Conservation (phyloP, 2,329 filamentous ascomycete genomes). For the Trichocomaceae sp. region DNA sequence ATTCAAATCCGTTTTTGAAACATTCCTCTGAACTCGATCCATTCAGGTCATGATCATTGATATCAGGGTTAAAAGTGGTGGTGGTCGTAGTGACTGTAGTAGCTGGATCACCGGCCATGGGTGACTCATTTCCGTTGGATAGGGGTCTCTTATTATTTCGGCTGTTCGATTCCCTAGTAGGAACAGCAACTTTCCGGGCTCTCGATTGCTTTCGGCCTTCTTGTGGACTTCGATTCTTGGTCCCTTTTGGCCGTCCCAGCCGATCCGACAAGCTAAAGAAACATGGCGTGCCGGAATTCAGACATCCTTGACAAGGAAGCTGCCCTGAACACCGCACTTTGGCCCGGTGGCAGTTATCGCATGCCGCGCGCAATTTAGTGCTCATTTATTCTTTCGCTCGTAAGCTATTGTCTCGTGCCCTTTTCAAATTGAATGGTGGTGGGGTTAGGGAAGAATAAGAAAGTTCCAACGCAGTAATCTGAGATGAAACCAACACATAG, state of each 20-base stretch:
- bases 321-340: constrained; percentile 18
- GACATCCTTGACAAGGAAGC: constrained; percentile 15
- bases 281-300: constrained; percentile 5
- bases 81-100: not conserved
- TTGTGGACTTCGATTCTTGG: constrained; percentile 5
- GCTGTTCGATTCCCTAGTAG: not conserved
- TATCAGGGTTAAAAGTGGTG: not conserved
- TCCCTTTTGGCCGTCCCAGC: constrained; percentile 10
- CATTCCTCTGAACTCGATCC: not conserved
- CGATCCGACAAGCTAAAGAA: constrained; percentile 10
- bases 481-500: no score
- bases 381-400: not conserved
- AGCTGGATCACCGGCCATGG: not conserved
- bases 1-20: not conserved
- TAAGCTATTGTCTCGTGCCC: no score
- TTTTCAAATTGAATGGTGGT: no score
- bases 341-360: constrained; percentile 10
- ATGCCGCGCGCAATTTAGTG: constrained; percentile 8
- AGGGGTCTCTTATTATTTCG: not conserved
- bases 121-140: not conserved
- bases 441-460: no score
- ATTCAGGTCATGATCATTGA: no score
- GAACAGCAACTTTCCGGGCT: no score
- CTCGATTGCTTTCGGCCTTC: not conserved
- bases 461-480: no score